Evolutionary conservation across 192 early-diverging fungal species (phyloP).

Genomic region (Ramicandelaber brevisporus): DNA sequence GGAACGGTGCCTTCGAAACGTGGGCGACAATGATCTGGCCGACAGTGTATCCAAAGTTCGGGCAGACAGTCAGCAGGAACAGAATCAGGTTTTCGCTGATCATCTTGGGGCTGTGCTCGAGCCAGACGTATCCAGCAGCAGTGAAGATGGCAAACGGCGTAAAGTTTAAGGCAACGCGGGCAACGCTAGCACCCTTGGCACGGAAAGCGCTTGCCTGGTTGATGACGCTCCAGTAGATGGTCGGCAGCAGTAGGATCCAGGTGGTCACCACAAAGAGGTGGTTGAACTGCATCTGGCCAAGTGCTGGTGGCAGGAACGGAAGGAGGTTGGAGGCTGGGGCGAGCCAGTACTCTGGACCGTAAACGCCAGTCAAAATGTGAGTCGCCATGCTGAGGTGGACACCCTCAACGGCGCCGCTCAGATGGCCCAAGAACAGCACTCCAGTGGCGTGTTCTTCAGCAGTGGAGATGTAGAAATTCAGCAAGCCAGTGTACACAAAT

Average conservation of each 20-base stretch:
- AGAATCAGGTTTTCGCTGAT: slow-evolving; percentile 35
- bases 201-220: slow-evolving; percentile 31
- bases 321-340: slow-evolving; percentile 5
- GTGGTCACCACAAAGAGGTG: slow-evolving; percentile 11
- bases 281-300: too few relatives aligned
- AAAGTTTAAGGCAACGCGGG: slow-evolving; percentile 27
- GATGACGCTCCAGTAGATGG: slow-evolving; percentile 18
- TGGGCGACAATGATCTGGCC: slow-evolving; percentile 69
- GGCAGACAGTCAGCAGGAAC: slow-evolving; percentile 37
- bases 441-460: slow-evolving; percentile 92
- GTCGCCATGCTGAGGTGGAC: slow-evolving; percentile 37
- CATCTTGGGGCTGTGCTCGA: slow-evolving; percentile 33
- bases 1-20: slow-evolving; percentile 60
- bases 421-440: slow-evolving; percentile 52
- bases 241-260: slow-evolving; percentile 11
- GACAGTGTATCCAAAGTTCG: slow-evolving; percentile 58
- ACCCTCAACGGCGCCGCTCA: slow-evolving; percentile 82
- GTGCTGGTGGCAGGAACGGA: slow-evolving; percentile 11
- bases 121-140: slow-evolving; percentile 27
- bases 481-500: slow-evolving; percentile 27
- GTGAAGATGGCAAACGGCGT: slow-evolving; percentile 30
- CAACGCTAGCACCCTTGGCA: slow-evolving; percentile 23
- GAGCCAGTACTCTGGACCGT: slow-evolving; percentile 21
- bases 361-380: slow-evolving; percentile 31
- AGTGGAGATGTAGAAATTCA: slow-evolving; percentile 76